Evolutionary conservation across 2,329 filamentous ascomycete genomes (phyloP), one percentile per base, ranked within the genome.

Genomic region (Colletotrichum melonis): DNA sequence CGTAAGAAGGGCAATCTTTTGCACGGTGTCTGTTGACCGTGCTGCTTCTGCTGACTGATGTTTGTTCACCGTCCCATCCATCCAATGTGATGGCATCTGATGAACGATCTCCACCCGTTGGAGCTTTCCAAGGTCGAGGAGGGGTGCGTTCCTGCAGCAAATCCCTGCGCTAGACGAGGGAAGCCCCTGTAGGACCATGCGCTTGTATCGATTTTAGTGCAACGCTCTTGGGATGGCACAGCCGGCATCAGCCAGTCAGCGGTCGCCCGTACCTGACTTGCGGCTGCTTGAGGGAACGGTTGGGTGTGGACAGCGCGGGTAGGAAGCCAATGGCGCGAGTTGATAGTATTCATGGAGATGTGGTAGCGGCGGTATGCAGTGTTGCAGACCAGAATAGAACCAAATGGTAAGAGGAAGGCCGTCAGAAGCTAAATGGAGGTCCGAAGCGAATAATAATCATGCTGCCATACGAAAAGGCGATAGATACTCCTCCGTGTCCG

Each of bases 81-180:
- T 65, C 49, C 63, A 56, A 65, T 65, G n/a, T 57, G 66, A 42
- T 55, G 30, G 24, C 69, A 56, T 42, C 56, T 38, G 67, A 73
- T 73, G 55, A 70, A 65, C 70, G 46, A 42, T 65, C 22, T 30
- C 69, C 69, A 64, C 66, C 35, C 28, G 22, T 12, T 64, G 57
- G 35, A 69, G 65, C 70, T 42, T 38, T 46, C 16, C 28, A 32
- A 19, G 46, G 55, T 54, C n/a, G 52, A 32, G 67, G 56, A 73
- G 74, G 67, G 67, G 74, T 72, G 72, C 72, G 74, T 75, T 75
- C 74, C 74, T 75, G 72, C 72, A 74, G 66, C 52, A 60, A 63
- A 74, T 67, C 73, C 66, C 32, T 67, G 73, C 70, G 54, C 54
- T 64, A 64, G 58, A 49, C 72, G 38, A 63, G 72, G 72, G 52